Conservation (phyloP, 257 asterid species). For the Nicotiana tabacum region DNA sequence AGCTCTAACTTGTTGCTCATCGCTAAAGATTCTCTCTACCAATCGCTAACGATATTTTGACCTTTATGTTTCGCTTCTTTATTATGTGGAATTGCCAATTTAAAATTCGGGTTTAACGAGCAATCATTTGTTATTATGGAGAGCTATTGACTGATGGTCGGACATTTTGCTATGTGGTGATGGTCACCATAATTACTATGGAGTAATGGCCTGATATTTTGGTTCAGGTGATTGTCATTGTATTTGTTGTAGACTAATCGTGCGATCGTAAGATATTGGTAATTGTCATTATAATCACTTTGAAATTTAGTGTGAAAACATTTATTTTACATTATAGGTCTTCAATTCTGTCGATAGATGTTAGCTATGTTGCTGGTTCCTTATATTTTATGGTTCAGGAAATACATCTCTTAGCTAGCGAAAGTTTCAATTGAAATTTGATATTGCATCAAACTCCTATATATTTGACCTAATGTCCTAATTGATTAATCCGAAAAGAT, state of each 20-base stretch:
- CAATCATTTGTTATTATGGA: not conserved
- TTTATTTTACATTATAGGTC: not conserved
- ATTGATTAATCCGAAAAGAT: too few relatives aligned
- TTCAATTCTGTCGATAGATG: not conserved
- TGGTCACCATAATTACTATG: not conserved
- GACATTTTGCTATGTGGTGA: not conserved
- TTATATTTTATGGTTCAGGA: not conserved
- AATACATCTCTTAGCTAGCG: not conserved
- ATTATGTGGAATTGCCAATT: not conserved
- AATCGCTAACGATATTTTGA: not conserved
- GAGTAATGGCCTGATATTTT: not conserved
- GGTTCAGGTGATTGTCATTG: not conserved
- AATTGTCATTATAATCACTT: not conserved
- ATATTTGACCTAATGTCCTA: too few relatives aligned
- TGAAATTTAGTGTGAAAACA: not conserved
- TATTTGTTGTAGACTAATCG: not conserved
- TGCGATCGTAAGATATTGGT: not conserved
- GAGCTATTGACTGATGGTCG: not conserved
- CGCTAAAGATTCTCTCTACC: not conserved
- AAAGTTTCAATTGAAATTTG: too few relatives aligned
- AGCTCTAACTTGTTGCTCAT: not conserved
- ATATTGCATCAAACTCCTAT: too few relatives aligned
- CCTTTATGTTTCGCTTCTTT: not conserved
- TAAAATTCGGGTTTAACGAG: not conserved
- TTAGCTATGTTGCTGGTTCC: not conserved